These are phyloP conservation scores for Claviceps pusilla DNA, from an alignment of 2,329 filamentous ascomycete species.

Conservation along the genomic window DNA sequence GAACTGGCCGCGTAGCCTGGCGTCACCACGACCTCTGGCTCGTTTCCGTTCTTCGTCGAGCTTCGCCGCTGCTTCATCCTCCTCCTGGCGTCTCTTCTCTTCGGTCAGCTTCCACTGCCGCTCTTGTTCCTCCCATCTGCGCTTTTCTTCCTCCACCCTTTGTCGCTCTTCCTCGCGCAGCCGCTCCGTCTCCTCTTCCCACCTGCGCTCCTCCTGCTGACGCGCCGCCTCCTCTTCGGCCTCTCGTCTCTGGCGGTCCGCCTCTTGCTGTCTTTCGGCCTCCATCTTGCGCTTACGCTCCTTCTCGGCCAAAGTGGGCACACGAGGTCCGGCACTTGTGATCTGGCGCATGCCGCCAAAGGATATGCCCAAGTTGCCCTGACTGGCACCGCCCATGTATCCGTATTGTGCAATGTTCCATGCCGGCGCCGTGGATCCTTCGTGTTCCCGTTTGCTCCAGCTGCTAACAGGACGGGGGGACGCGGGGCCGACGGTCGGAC, in stretches of 20 bases:
- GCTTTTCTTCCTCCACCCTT: constrained; percentile 51
- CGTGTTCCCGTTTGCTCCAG: constrained; percentile 79
- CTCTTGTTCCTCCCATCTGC: constrained; percentile 66
- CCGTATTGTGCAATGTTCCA: constrained; percentile 99
- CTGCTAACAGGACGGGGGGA: constrained; percentile 53
- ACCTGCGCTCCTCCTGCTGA: constrained; percentile 48
- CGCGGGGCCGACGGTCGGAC: constrained; percentile 31
- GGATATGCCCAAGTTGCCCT: constrained; percentile 84
- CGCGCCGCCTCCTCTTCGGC: constrained; percentile 48
- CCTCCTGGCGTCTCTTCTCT: constrained; percentile 54
- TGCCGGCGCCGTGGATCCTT: constrained; percentile 67
- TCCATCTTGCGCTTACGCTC: constrained; percentile 51
- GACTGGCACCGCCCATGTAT: constrained; percentile 93
- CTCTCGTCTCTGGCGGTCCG: constrained; percentile 30
- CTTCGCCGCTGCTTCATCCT: constrained; percentile 54
- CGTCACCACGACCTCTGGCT: constrained; percentile 47
- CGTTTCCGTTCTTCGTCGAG: constrained; percentile 52
- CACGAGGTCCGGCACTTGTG: constrained; percentile 62
- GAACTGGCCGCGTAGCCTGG: constrained; percentile 64
- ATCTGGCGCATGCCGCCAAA: constrained; percentile 90
- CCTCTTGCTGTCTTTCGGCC: constrained; percentile 45
- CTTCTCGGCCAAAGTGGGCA: constrained; percentile 74
- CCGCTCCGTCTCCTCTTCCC: constrained; percentile 50
- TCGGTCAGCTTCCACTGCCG: constrained; percentile 64
- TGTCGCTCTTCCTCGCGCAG: constrained; percentile 44